These are phyloP conservation scores for Dendrocalamus latiflorus DNA, from an alignment of 202 grass and related monocot species.

Conservation along the genomic window DNA sequence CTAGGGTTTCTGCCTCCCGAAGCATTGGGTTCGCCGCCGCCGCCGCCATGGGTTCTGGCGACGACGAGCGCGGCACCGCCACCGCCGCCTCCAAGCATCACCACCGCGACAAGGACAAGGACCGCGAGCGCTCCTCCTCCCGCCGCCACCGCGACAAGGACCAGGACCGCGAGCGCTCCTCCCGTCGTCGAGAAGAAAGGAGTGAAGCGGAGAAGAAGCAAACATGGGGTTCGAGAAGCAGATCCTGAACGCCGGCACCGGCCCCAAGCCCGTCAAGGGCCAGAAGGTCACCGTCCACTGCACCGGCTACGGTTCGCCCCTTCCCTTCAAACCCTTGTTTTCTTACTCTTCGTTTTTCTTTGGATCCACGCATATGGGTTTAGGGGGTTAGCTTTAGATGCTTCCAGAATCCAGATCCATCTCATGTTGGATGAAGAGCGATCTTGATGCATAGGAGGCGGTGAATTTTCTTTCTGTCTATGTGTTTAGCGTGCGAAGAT, in stretches of 20 bases:
- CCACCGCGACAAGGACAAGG: too few species aligned
- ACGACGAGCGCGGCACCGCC: background rate
- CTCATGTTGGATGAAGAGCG: background rate
- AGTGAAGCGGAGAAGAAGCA: background rate
- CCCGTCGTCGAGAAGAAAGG: background rate
- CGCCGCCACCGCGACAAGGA: too few species aligned
- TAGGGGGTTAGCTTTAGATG: slow-evolving; percentile 4
- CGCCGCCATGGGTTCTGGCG: too few species aligned
- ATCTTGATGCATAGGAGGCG: background rate
- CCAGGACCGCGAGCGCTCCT: too few species aligned
- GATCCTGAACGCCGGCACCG: slow-evolving; percentile 58
- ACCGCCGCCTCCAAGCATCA: background rate
- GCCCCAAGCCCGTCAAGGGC: slow-evolving; percentile 73
- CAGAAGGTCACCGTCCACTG: slow-evolving; percentile 97
- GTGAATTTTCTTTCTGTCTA: background rate
- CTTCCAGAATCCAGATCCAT: slow-evolving; percentile 16
- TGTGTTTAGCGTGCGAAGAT: background rate
- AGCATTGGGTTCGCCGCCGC: too few species aligned
- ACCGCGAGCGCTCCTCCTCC: too few species aligned
- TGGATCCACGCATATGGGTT: background rate
- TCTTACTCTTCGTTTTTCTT: background rate
- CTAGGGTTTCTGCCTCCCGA: too few species aligned
- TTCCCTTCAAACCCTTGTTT: background rate
- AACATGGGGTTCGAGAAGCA: slow-evolving; percentile 79
- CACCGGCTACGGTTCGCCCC: slow-evolving; percentile 71